A percentile compares a stretch with the other conserved stretches of the same genome.
Evolutionary conservation across 139 green algal species (phyloP).

Genomic region (Auxenochlorella pyrenoidosa): DNA sequence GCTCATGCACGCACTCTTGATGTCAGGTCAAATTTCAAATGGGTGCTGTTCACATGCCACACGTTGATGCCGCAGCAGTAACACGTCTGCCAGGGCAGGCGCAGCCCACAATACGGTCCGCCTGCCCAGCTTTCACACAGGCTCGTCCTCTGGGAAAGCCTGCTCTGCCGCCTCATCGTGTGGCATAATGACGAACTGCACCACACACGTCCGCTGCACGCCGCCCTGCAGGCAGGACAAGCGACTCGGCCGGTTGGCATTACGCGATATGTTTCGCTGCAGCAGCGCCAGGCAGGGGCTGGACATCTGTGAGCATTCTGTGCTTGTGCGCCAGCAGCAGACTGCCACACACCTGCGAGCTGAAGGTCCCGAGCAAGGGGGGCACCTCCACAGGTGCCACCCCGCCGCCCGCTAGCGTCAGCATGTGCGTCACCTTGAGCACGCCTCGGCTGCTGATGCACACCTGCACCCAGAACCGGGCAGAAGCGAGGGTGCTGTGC

Average conservation of each 20-base stretch:
- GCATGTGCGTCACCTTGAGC: constrained; percentile 48
- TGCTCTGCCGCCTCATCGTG: constrained; percentile 15
- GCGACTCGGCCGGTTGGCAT: not conserved
- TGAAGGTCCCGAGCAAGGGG: constrained; percentile 10
- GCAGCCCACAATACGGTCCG: too few relatives aligned
- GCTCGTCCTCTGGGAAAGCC: not conserved
- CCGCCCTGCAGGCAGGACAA: not conserved
- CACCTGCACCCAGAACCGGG: not conserved
- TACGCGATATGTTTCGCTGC: too few relatives aligned
- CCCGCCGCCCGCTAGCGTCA: constrained; percentile 24
- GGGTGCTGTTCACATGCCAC: too few relatives aligned
- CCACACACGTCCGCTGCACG: constrained; percentile 18
- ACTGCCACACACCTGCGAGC: constrained; percentile 5
- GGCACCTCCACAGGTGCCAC: not conserved
- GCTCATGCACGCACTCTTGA: too few relatives aligned
- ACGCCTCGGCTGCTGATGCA: constrained; percentile 38
- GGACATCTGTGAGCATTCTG: not conserved
- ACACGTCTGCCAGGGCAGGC: too few relatives aligned
- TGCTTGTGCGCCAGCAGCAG: not conserved
- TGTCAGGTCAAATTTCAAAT: too few relatives aligned
- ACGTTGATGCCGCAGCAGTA: too few relatives aligned
- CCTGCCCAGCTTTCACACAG: not conserved
- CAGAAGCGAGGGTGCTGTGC: not conserved
- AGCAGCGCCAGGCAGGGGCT: not conserved
- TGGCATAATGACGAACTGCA: constrained; percentile 34